phyloP scores from a whole-genome alignment of 1,284 basidiomycete species.

The Fomitopsis betulina region DNA sequence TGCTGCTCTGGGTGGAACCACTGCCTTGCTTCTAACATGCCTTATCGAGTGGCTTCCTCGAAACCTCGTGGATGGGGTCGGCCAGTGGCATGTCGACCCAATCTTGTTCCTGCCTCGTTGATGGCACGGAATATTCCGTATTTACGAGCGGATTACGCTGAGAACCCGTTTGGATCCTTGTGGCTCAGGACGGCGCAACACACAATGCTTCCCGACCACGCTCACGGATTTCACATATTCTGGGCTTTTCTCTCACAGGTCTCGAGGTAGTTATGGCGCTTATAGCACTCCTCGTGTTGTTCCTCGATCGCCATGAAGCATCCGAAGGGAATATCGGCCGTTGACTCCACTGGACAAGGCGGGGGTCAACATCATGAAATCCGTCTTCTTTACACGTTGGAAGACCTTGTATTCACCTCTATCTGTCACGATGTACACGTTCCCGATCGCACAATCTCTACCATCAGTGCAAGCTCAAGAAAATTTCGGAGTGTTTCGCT shows the following conservation, averaged over 20 bases:
- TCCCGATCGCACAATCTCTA: constrained; percentile 58
- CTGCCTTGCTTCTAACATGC: constrained; percentile 47
- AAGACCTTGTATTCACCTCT: constrained; percentile 57
- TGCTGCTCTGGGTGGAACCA: constrained; percentile 55
- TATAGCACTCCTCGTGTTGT: constrained; percentile 54
- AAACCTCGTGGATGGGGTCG: constrained; percentile 33
- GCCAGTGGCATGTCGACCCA: constrained; percentile 21
- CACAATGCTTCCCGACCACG: constrained; percentile 29
- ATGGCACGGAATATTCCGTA: constrained; percentile 30
- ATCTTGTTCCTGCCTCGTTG: constrained; percentile 26
- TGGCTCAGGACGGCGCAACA: constrained; percentile 13
- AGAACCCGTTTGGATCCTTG: constrained; percentile 16
- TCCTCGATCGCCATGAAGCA: constrained; percentile 59
- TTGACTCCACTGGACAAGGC: constrained; percentile 64
- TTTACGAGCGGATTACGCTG: constrained; percentile 26
- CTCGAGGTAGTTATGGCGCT: constrained; percentile 39
- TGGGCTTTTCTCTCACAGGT: constrained; percentile 22
- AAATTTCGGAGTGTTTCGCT: constrained; percentile 29
- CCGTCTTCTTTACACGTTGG: constrained; percentile 69
- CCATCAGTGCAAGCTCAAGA: constrained; percentile 46
- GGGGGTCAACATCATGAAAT: constrained; percentile 48
- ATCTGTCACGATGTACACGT: constrained; percentile 71
- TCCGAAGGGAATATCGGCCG: constrained; percentile 50
- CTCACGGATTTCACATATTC: constrained; percentile 13
- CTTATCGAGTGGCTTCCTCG: constrained; percentile 41